Evolutionary conservation across 768 basidiomycete genomes (phyloP), one percentile per base, ranked within the genome.

Genomic region (Russula griseocarnosa): DNA sequence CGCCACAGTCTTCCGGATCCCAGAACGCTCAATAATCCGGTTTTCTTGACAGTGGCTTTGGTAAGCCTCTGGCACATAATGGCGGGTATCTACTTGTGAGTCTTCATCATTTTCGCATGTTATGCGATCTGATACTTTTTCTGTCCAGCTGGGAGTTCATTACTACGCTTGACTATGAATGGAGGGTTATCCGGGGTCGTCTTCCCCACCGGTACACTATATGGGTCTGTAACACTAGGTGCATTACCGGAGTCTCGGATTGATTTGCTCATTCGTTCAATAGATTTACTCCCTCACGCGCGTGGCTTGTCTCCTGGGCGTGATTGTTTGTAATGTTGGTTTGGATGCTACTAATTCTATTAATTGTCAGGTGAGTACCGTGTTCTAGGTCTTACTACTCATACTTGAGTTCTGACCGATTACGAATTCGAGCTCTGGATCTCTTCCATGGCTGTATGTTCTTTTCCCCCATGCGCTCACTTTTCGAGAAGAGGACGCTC

Each of bases 101-200:
- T 42, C 26, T 42, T 28, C 16, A 5, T n/a, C 11, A 22, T n/a
- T n/a, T n/a, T n/a, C n/a, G n/a, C n/a, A n/a, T n/a, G 24, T 47
- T 22, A 10, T 10, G 22, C 22, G 11, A 22, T 47, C 22, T 10
- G 24, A 47, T n/a, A 47, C 3, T 0, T 22, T 47, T 47, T 47
- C n/a, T 47, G 10, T 22, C 20, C 18, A 57, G 55, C 6, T 57
- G 55, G 55, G 55, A 57, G 30, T 57, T 44, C n/a, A 7, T 32
- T 10, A 44, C 28, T 3, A 28, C 55, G 10, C 55, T 57, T 46
- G 40, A 46, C 6, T 57, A 20, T 11, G 55, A 57, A n/a, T 44
- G 42, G 42, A n/a, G 40, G 24, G 42, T 58, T 40, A 6, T 46
- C 13, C 40, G 20, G 4, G n/a, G 55, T 24, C 55, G 1, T 13